phyloP scores from a whole-genome alignment of 2,329 filamentous ascomycete species.

The Alternaria brassicicola region DNA sequence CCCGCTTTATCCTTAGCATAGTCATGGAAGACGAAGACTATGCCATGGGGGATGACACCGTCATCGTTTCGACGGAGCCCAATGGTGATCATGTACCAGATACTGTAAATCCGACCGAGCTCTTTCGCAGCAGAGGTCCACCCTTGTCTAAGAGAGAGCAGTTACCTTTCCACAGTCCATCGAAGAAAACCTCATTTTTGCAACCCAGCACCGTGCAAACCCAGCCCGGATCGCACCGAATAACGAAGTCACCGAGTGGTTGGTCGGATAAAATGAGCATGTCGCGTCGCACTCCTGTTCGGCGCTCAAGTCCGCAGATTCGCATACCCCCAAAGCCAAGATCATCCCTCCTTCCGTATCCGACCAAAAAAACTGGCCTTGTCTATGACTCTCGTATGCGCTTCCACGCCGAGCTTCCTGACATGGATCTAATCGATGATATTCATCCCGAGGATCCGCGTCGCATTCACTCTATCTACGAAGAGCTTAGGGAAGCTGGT shows the following conservation, averaged over 20 bases:
- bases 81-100: conserved; percentile 33
- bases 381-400: conserved; percentile 94
- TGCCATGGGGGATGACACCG: conserved; percentile 39
- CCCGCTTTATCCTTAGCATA: conserved; percentile 16
- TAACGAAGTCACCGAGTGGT: conserved; percentile 16
- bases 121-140: conserved; percentile 27
- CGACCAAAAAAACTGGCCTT: conserved; percentile 51
- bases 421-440: conserved; percentile 59
- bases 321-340: conserved; percentile 42
- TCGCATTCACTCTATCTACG: conserved; percentile 91
- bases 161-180: conserved; percentile 35
- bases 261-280: conserved; percentile 36
- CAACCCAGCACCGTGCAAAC: conserved; percentile 10
- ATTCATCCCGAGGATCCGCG: conserved; percentile 94
- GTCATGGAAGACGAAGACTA: conserved; percentile 39
- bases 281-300: conserved; percentile 17
- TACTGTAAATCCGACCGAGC: conserved; percentile 40
- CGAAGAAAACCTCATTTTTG: conserved; percentile 17
- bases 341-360: conserved; percentile 42
- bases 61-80: conserved; percentile 41
- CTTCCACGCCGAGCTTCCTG: conserved; percentile 78
- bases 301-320: conserved; percentile 32
- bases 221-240: conserved; percentile 10
- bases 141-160: conserved; percentile 29
- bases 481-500: conserved; percentile 80